Evolutionary conservation across 2,329 filamentous ascomycete genomes (phyloP).

Genomic region (Talaromyces sp.): DNA sequence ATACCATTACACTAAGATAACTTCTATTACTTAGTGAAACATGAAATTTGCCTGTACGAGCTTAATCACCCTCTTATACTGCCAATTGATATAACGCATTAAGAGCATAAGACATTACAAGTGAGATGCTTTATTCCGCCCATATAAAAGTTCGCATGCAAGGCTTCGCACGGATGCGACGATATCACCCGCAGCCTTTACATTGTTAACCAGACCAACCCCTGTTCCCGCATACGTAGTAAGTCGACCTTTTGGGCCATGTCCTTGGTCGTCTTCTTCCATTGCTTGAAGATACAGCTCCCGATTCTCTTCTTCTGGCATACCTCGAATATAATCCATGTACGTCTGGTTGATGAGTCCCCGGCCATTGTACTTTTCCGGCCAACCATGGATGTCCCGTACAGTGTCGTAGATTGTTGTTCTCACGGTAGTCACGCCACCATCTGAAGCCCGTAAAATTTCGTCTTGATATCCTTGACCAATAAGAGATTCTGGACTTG

Average conservation of each 20-base stretch:
- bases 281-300: conserved; percentile 44
- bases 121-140: neutral
- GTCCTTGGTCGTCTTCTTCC: conserved; percentile 46
- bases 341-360: conserved; percentile 54
- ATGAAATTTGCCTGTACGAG: neutral
- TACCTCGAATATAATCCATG: conserved; percentile 35
- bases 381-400: conserved; percentile 45
- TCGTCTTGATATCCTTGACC: conserved; percentile 46
- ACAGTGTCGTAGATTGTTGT: conserved; percentile 47
- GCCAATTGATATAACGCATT: neutral
- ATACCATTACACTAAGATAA: neutral
- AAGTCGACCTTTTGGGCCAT: conserved; percentile 51
- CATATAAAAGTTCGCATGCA: neutral
- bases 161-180: neutral
- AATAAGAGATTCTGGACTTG: conserved; percentile 45
- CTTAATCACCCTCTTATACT: neutral
- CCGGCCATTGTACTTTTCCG: conserved; percentile 52
- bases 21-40: neutral
- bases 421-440: conserved; percentile 46
- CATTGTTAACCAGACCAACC: conserved; percentile 52
- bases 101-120: neutral
- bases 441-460: conserved; percentile 46
- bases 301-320: conserved; percentile 36
- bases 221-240: conserved; percentile 60
- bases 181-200: conserved; percentile 49